Evolutionary conservation across 2,329 filamentous ascomycete genomes (phyloP).

Genomic region (Ophiostoma himal-ulmi): DNA sequence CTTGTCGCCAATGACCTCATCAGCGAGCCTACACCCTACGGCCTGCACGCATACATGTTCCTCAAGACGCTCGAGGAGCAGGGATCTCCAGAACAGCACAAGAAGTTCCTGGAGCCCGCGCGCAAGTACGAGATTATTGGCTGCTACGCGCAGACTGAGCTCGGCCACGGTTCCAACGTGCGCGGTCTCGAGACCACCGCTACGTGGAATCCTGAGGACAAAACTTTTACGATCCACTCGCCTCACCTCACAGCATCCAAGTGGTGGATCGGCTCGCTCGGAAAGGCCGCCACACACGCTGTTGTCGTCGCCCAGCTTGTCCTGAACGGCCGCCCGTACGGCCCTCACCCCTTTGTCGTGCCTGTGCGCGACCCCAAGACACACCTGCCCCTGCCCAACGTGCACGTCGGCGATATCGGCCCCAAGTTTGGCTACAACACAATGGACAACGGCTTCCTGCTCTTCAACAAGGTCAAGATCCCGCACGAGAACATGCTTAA

Average conservation of each 20-base stretch:
- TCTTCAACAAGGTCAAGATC: constrained; percentile 70
- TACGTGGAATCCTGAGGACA: constrained; percentile 66
- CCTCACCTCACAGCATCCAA: constrained; percentile 70
- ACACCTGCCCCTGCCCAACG: constrained; percentile 58
- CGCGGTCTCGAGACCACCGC: constrained; percentile 66
- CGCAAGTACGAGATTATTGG: constrained; percentile 67
- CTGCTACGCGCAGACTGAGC: constrained; percentile 75
- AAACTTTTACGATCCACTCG: constrained; percentile 69
- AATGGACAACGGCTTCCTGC: constrained; percentile 75
- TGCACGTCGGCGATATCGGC: constrained; percentile 74
- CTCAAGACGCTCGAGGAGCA: constrained; percentile 60
- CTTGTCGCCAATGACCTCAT: constrained; percentile 61
- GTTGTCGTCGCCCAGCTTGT: constrained; percentile 74
- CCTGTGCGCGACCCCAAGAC: constrained; percentile 66
- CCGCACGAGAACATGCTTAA: constrained; percentile 70
- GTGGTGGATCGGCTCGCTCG: constrained; percentile 80
- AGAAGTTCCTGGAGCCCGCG: constrained; percentile 64
- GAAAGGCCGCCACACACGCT: constrained; percentile 68
- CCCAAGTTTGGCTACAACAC: constrained; percentile 76
- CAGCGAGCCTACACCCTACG: constrained; percentile 65
- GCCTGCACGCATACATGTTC: constrained; percentile 57
- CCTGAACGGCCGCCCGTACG: constrained; percentile 60
- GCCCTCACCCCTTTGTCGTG: constrained; percentile 73
- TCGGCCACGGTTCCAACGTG: constrained; percentile 74
- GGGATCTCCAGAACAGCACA: constrained; percentile 65